phyloP scores from a whole-genome alignment of 2,329 filamentous ascomycete genomes.

The Pseudopithomyces chartarum region DNA sequence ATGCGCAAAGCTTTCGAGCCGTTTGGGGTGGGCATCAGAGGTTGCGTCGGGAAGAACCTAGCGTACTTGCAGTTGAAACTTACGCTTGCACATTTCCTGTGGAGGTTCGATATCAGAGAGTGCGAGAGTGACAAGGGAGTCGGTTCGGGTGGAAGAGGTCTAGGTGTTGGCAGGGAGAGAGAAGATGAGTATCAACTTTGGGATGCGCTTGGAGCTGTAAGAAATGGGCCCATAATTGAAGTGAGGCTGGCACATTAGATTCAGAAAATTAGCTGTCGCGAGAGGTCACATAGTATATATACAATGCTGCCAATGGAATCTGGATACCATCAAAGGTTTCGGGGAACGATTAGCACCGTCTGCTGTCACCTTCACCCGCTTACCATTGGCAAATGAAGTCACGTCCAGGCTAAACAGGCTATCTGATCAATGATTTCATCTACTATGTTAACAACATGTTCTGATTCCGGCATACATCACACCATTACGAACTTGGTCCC shows the following conservation, averaged over 20 bases:
- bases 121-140: slow-evolving; percentile 16
- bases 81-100: slow-evolving; percentile 63
- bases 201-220: slow-evolving; percentile 74
- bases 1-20: slow-evolving; percentile 73
- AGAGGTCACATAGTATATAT: too few species aligned
- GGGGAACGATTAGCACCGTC: too few species aligned
- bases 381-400: too few species aligned
- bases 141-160: slow-evolving; percentile 19
- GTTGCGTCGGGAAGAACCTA: slow-evolving; percentile 70
- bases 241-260: slow-evolving; percentile 20
- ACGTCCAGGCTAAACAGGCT: too few species aligned
- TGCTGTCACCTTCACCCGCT: too few species aligned
- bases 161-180: slow-evolving; percentile 26
- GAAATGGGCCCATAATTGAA: slow-evolving; percentile 71
- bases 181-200: slow-evolving; percentile 66
- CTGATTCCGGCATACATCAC: too few species aligned
- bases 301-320: not conserved
- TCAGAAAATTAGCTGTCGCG: too few species aligned
- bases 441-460: too few species aligned
- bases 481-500: too few species aligned
- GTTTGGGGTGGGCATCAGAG: slow-evolving; percentile 65
- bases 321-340: too few species aligned
- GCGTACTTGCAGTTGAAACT: slow-evolving; percentile 69
- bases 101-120: slow-evolving; percentile 59
- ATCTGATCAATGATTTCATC: too few species aligned